A percentile compares a stretch with the other conserved stretches of the same genome.
Conservation (phyloP, 768 basidiomycete genomes). For the Neoboletus magnificus region DNA sequence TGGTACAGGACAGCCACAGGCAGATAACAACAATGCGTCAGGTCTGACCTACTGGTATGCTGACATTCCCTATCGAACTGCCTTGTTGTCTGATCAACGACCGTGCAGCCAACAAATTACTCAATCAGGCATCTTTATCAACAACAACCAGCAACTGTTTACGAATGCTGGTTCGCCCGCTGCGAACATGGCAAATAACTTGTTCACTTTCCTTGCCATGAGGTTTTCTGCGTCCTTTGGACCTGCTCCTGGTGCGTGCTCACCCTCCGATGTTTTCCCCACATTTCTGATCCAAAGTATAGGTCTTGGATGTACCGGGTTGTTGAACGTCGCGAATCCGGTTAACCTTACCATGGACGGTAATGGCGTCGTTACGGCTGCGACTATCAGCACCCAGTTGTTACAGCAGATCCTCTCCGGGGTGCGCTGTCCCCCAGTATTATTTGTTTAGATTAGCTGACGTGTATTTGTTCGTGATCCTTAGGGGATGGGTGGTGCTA, state of each 20-base stretch:
- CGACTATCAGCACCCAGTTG: slow-evolving; percentile 19
- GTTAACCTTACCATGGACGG: slow-evolving; percentile 24
- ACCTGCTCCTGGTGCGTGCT: slow-evolving; percentile 21
- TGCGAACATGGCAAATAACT: slow-evolving; percentile 16
- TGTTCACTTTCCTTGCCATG: slow-evolving; percentile 31
- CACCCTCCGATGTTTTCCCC: neutral
- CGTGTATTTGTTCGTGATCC: neutral
- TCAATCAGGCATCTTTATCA: slow-evolving; percentile 24
- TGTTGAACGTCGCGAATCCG: slow-evolving; percentile 24
- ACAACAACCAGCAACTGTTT: slow-evolving; percentile 19
- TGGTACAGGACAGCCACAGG: slow-evolving; percentile 26
- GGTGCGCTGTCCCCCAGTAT: neutral
- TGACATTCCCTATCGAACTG: neutral
- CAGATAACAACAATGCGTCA: slow-evolving; percentile 23
- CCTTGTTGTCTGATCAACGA: neutral
- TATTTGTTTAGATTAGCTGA: neutral
- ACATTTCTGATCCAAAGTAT: neutral
- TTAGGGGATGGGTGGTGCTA: neutral
- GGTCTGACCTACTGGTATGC: slow-evolving; percentile 21
- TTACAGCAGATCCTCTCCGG: slow-evolving; percentile 17
- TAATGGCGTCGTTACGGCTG: slow-evolving; percentile 26
- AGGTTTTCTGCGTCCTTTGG: slow-evolving; percentile 25
- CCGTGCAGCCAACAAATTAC: slow-evolving; percentile 18
- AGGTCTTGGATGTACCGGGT: slow-evolving; percentile 22
- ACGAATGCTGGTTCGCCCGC: slow-evolving; percentile 21